Conservation (phyloP, 2,329 filamentous ascomycete genomes). For the Colletotrichum sojae region DNA sequence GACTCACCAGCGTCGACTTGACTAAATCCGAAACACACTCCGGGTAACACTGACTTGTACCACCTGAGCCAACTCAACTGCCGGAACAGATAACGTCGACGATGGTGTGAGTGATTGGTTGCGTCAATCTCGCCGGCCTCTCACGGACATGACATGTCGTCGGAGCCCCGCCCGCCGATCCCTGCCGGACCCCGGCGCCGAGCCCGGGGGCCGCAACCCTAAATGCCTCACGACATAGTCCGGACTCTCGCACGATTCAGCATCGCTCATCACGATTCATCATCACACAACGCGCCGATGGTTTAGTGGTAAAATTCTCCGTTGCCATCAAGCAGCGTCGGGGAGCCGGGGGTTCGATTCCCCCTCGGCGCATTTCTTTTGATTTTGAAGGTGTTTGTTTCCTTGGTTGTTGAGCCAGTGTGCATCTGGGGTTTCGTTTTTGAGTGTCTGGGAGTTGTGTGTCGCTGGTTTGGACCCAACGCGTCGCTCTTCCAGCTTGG, state of each 20-base stretch:
- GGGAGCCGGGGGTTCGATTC: slow-evolving; percentile 40
- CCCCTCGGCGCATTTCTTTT: slow-evolving; percentile 33
- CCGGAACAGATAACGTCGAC: too few relatives aligned
- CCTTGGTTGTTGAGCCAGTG: rapidly evolving
- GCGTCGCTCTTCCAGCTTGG: not conserved
- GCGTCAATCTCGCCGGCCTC: too few relatives aligned
- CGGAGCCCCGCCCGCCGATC: not conserved
- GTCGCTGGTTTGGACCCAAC: not conserved
- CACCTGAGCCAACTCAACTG: too few relatives aligned
- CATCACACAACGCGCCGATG: slow-evolving; percentile 16
- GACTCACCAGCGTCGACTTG: too few relatives aligned
- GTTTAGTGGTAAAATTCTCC: slow-evolving; percentile 41
- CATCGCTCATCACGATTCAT: slow-evolving; percentile 12
- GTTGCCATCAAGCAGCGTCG: slow-evolving; percentile 38
- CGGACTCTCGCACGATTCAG: rapidly evolving
- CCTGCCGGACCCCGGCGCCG: not conserved
- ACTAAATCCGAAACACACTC: too few relatives aligned
- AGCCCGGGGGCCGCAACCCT: not conserved
- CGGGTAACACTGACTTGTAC: too few relatives aligned
- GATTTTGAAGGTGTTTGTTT: not conserved
- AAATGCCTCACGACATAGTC: not conserved
- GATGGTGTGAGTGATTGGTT: too few relatives aligned
- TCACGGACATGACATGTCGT: not conserved
- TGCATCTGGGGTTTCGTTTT: not conserved
- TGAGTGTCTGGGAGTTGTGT: not conserved